Base-by-base conservation (phyloP, 75 land plant genomes). In the Azolla pinnata region DNA sequence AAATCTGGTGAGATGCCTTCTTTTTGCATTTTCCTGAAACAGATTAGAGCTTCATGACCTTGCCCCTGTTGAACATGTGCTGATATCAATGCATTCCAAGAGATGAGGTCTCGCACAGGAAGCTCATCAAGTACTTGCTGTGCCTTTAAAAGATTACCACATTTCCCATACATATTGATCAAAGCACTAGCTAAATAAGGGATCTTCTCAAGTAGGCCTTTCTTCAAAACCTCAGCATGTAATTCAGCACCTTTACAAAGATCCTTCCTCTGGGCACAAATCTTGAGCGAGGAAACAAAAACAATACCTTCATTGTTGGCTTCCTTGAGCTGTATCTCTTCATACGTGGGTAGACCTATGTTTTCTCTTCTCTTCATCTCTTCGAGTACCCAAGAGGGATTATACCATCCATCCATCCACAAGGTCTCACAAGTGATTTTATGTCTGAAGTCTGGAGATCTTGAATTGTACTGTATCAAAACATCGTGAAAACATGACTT, bases 41-140 rank as follows among this genome's bases (percentile, higher is more conserved):
- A 27, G 5, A 27, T 30, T 33, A 82, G 44, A 0, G 82, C 82
- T 31, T 72, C 59, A 8, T 62, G 28, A 20, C 61, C 31, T 3
- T 40, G 0, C 25, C 76, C 70, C 1, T 32, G n/a, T 26, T 59
- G 79, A 4, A 29, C 64, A 59, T 72, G 67, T 30, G 67, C 76
- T 20, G 67, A 53, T 10, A 82, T 53, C 29, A 72, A 38, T 9
- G 49, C 63, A 23, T 70, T 79, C 82, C 85, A 82, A 5, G 85
- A 67, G 17, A 79, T 70, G 5, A 75, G 63, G 42, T 79, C 76
- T 31, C 67, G 35, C 12, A 47, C 4, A 42, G 65, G 65, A 66
- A 75, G 53, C 65, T 58, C 67, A 31, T 75, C 85, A 64, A 82
- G 75, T 54, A 75, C 17, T 16, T 66, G 26, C 30, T 54, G 62